A percentile compares a stretch with the other conserved stretches of the same genome.
These are phyloP conservation scores for Plectosphaerella plurivora DNA, from an alignment of 2,329 filamentous ascomycete genomes.

Conservation along the genomic window DNA sequence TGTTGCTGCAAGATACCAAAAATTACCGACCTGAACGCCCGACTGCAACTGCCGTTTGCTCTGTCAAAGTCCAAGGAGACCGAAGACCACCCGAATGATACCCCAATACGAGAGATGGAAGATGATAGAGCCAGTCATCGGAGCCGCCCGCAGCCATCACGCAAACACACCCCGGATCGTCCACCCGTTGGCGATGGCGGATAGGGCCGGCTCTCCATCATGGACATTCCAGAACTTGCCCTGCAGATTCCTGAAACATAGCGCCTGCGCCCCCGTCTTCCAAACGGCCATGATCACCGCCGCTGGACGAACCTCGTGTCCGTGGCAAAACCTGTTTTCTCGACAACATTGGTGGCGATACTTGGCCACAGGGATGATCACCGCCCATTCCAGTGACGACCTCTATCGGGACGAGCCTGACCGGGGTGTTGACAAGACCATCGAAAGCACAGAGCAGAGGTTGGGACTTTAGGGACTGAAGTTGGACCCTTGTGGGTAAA, in stretches of 20 bases:
- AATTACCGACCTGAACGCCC: no score
- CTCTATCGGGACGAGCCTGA: neutral
- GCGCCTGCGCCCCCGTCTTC: neutral
- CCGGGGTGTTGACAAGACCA: neutral
- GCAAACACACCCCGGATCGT: neutral
- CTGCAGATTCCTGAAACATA: conserved; percentile 1
- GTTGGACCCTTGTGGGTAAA: neutral
- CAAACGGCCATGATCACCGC: neutral
- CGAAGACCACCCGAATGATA: no score
- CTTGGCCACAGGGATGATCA: conserved; percentile 12
- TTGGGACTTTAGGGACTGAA: neutral
- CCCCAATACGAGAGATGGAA: no score
- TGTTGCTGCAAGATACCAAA: no score
- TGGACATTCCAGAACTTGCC: conserved; percentile 1
- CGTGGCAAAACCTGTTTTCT: conserved; percentile 12
- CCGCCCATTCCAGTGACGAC: neutral
- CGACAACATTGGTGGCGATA: conserved; percentile 6
- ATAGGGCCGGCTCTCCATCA: neutral
- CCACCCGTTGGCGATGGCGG: neutral
- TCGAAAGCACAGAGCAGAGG: neutral
- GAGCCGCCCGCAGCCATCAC: neutral
- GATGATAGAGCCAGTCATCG: no score
- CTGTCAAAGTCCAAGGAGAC: no score
- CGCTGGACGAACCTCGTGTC: conserved; percentile 3
- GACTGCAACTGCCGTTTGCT: no score